These are phyloP conservation scores for Gymnopus androsaceus DNA, from an alignment of 1,284 basidiomycete genomes.

Conservation along the genomic window DNA sequence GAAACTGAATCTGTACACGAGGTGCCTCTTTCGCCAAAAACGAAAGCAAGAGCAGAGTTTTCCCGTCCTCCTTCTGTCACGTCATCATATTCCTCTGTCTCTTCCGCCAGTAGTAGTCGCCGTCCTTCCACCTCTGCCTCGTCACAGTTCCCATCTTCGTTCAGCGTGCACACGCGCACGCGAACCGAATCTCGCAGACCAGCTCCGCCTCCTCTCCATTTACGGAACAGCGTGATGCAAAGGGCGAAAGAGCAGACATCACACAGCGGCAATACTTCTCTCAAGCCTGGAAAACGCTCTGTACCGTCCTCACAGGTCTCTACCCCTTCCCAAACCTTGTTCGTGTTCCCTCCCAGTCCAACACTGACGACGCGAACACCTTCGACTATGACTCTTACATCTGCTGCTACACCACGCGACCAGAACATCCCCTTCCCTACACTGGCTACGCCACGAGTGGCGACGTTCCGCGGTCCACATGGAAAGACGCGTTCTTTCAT, in stretches of 20 bases:
- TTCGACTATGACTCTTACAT: conserved; percentile 74
- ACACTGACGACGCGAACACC: conserved; percentile 64
- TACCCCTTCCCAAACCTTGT: conserved; percentile 72
- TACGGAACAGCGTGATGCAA: conserved; percentile 37
- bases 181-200: conserved; percentile 57
- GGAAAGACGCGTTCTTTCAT: conserved; percentile 73
- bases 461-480: conserved; percentile 58
- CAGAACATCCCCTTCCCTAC: conserved; percentile 56
- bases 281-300: background rate
- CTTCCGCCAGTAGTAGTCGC: conserved; percentile 2
- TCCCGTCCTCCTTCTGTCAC: background rate
- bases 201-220: conserved; percentile 54
- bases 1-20: conserved; percentile 18
- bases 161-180: conserved; percentile 40
- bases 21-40: conserved; percentile 21
- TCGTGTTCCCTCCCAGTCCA: conserved; percentile 82
- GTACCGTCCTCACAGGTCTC: conserved; percentile 20
- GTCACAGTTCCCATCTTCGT: conserved; percentile 8
- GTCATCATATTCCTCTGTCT: conserved; percentile 1
- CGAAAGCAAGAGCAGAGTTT: background rate
- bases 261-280: conserved; percentile 15
- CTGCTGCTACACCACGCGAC: conserved; percentile 44
- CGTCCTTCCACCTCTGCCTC: conserved; percentile 5
- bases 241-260: conserved; percentile 29
- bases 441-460: conserved; percentile 65